Evolutionary conservation across 169 alveolate species (phyloP).

Genomic region (Plasmodium falciparum): DNA sequence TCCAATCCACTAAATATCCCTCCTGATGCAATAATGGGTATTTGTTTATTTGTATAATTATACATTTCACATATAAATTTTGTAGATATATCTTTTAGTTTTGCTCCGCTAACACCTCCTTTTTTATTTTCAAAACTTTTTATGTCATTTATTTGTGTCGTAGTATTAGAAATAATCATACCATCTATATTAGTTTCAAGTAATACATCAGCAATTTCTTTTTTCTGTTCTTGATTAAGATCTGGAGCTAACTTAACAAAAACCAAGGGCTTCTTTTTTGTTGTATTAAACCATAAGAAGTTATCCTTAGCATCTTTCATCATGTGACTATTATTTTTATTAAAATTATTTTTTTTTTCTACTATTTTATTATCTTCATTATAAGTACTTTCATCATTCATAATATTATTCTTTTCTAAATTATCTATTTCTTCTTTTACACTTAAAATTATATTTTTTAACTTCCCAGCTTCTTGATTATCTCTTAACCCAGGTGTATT

Average conservation of each 20-base stretch:
- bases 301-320: constrained; percentile 8
- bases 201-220: constrained; percentile 89
- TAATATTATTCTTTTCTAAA: constrained; percentile 10
- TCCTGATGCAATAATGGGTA: constrained; percentile 91
- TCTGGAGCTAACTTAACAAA: constrained; percentile 86
- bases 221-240: constrained; percentile 82
- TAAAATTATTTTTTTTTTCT: constrained; percentile 2
- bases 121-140: constrained; percentile 69
- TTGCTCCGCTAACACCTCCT: constrained; percentile 91
- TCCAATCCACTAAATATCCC: constrained; percentile 90
- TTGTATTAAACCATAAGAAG: constrained; percentile 65
- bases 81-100: constrained; percentile 84
- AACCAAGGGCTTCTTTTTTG: constrained; percentile 71
- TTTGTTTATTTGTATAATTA: constrained; percentile 83
- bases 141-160: constrained; percentile 75
- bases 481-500: constrained; percentile 90
- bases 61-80: constrained; percentile 87
- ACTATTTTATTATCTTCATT: not conserved
- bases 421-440: constrained; percentile 77
- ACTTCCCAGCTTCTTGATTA: constrained; percentile 79
- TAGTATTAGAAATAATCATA: constrained; percentile 89
- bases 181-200: constrained; percentile 87
- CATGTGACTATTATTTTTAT: not conserved
- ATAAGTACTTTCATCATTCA: not conserved
- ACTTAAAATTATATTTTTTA: constrained; percentile 78